Evolutionary conservation across 352 stramenopile species (phyloP), one percentile per base, ranked within the genome.

Genomic region (Blastocystis sp.): DNA sequence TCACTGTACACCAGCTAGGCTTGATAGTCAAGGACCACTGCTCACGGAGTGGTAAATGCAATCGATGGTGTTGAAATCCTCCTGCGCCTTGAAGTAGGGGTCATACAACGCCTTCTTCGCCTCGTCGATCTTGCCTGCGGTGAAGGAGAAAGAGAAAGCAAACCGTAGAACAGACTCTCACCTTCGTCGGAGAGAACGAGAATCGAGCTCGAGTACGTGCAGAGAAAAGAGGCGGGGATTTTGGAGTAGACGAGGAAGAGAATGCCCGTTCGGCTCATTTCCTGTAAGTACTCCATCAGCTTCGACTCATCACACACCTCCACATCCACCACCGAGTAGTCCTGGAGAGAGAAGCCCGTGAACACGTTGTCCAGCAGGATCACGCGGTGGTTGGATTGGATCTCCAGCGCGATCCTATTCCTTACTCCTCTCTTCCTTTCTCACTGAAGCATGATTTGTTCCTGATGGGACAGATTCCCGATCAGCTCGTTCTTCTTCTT

Each of bases 381-480:
- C 48, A 81, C 48, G 21, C 70, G 70, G 43, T 24, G 70, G 42
- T 81, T 81, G 6, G 38, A 63, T 24, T 81, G 70, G 42, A 81
- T 64, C 70, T 81, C 70, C n/a, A 81, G 45, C 14, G 70, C 70
- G 43, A 81, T 81, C n/a, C 70, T 81, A 63, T 4, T 7, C 6
- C 28, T 65, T 54, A 81, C 11, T 40, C 17, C 19, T 40, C 11
- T 19, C 38, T 9, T 17, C 3, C 2, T 43, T 10, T 66, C 54
- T 40, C 28, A 81, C 70, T 81, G 70, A 3, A 81, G 59, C 70
- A 81, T 81, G 54, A 81, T 81, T 42, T 81, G 70, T 24, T 81
- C 24, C 24, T 54, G 70, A 19, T 81, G 70, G 43, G 70, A 66
- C 2, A 81, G 21, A 42, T 81, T 38, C 11, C 70, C 9, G 6